Conservation (phyloP, 1,284 basidiomycete genomes). For the Anthracocystis setariae region DNA sequence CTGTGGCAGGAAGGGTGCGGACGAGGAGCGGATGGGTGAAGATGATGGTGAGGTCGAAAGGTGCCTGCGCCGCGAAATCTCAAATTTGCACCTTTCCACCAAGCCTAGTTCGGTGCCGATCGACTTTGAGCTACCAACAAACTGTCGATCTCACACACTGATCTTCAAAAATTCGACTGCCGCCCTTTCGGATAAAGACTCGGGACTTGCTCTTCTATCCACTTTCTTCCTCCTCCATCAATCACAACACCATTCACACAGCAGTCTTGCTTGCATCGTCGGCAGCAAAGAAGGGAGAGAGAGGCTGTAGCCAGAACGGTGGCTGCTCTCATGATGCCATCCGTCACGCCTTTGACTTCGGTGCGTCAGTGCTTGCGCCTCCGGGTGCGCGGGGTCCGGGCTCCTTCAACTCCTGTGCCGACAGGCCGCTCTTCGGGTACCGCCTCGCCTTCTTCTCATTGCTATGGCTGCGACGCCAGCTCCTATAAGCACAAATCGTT, state of each 20-base stretch:
- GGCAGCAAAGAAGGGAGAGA: too few species aligned
- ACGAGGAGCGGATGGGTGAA: constrained; percentile 1
- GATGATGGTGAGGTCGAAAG: constrained; percentile 38
- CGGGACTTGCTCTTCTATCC: too few species aligned
- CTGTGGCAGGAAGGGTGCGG: neutral
- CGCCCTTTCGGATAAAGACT: too few species aligned
- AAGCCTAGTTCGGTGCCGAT: constrained; percentile 29
- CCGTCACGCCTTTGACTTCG: constrained; percentile 15
- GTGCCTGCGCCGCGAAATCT: constrained; percentile 9
- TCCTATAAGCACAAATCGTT: neutral
- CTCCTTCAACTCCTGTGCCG: neutral
- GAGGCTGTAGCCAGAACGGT: too few species aligned
- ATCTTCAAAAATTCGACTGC: neutral
- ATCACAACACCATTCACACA: too few species aligned
- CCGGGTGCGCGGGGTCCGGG: constrained; percentile 10
- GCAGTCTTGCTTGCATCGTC: too few species aligned
- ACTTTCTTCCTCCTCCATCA: too few species aligned
- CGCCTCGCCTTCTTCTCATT: neutral
- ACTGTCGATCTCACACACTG: constrained; percentile 15
- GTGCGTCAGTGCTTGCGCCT: constrained; percentile 21
- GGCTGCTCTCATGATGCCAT: constrained; percentile 11
- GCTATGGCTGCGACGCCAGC: too few species aligned
- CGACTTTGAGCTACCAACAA: neutral
- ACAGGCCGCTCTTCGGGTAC: constrained; percentile 1
- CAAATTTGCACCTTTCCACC: constrained; percentile 22